Base-by-base conservation (phyloP, 2,329 filamentous ascomycete genomes). In the Fusarium sp. region DNA sequence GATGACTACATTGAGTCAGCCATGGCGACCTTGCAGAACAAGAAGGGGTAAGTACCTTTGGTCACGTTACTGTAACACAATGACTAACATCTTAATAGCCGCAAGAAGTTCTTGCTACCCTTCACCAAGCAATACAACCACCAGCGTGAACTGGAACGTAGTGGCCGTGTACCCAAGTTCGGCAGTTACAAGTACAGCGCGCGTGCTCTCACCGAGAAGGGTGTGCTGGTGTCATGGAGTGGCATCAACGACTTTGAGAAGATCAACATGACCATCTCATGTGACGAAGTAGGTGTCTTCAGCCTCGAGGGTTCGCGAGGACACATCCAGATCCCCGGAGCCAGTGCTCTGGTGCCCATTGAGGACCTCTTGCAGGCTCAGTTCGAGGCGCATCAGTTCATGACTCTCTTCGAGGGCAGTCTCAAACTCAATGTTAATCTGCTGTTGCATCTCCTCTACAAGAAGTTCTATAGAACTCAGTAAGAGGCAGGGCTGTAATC, bases 81-180 rank as follows among this genome's bases (percentile, higher is more conserved):
- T 63, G 36, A 72, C 75, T 74, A 70, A 75, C 70, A 56, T 17
- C n/a, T 33, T n/a, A 54, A 77, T 76, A 91, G 92, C 71, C 97
- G 97, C 85, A 97, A 97, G 83, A 90, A 93, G 60, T 98, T 98
- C 87, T 88, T 98, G 63, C 89, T 99, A 82, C 96, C 96, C 20
- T 99, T 99, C 82, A 98, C 96, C 31, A 97, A 97, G 80, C 96
- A 99, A 83, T 99, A 98, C 90, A 97, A 98, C 83, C 96, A 99
- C 84, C 95, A 98, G 85, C 92, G 95, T 75, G 96, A 99, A 84
- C 91, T 99, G 38, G 94, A 98, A 80, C 93, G 94, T 66, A 93
- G 93, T 13, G 96, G 96, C 35, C 94, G 96, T 56, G 94, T 97
- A 60, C 97, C 97, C 82, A 98, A 98, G 82, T 99, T 99, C 81